These are phyloP conservation scores for Komagataella pseudopastoris DNA, from an alignment of 805 yeast species.

Conservation along the genomic window DNA sequence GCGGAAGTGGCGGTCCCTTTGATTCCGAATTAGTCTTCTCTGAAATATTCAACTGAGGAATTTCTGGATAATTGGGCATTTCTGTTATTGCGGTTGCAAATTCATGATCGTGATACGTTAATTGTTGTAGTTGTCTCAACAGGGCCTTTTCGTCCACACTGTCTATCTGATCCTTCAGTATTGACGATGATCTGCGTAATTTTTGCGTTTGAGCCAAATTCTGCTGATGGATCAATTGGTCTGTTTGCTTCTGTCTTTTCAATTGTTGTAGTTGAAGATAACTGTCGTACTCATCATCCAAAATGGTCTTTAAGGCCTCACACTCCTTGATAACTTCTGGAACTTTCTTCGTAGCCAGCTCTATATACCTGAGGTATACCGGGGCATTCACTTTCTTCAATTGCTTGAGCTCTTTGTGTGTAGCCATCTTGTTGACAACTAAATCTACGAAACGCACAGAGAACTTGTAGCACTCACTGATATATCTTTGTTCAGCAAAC, in stretches of 20 bases:
- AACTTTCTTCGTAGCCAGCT: constrained; percentile 9
- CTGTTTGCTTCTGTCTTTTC: constrained; percentile 3
- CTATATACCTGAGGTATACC: constrained; percentile 12
- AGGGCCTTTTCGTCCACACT: constrained; percentile 2
- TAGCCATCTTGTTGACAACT: constrained; percentile 29
- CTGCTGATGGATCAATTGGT: constrained; percentile 6
- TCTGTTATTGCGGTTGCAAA: neutral
- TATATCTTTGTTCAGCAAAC: constrained; percentile 26
- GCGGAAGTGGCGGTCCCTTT: neutral
- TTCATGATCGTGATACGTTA: neutral
- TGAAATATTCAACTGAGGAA: neutral
- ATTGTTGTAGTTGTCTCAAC: constrained; percentile 1
- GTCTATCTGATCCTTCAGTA: neutral
- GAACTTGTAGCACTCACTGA: constrained; percentile 38
- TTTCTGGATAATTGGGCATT: neutral
- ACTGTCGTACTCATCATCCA: constrained; percentile 12
- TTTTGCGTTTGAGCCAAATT: neutral
- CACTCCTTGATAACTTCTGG: constrained; percentile 16
- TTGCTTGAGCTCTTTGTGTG: constrained; percentile 28
- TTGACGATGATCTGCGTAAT: neutral
- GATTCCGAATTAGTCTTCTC: neutral
- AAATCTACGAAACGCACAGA: constrained; percentile 49
- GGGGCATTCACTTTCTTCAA: constrained; percentile 12
- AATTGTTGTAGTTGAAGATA: constrained; percentile 1
- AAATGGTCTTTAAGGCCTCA: constrained; percentile 13